Conservation (phyloP, 352 stramenopile species). For the Paralagenidium karlingii region DNA sequence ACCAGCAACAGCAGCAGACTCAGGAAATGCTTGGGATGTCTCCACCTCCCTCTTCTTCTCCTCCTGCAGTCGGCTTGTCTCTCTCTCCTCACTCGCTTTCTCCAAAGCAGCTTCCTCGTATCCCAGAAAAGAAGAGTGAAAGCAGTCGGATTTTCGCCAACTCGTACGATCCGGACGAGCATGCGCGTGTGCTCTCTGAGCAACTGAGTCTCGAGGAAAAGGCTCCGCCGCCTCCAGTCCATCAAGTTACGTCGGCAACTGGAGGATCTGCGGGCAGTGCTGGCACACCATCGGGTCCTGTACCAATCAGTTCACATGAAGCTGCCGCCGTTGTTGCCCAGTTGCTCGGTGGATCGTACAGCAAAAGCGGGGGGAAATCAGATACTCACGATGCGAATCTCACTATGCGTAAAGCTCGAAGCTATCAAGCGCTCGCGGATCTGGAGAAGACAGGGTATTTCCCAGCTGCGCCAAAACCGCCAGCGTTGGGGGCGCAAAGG, state of each 20-base stretch:
- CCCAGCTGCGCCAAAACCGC: slow-evolving; percentile 53
- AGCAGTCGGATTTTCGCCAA: slow-evolving; percentile 43
- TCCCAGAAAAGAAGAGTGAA: slow-evolving; percentile 53
- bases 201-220: slow-evolving; percentile 30
- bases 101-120: slow-evolving; percentile 46
- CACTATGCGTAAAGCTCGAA: slow-evolving; percentile 64
- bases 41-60: background rate
- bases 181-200: slow-evolving; percentile 48
- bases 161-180: slow-evolving; percentile 32
- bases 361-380: slow-evolving; percentile 15
- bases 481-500: slow-evolving; percentile 63
- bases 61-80: background rate
- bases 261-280: too few species aligned
- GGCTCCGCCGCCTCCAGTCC: background rate
- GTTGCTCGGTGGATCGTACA: slow-evolving; percentile 49
- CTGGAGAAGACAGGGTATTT: slow-evolving; percentile 80
- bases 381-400: slow-evolving; percentile 9
- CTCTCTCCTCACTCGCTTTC: slow-evolving; percentile 14
- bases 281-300: too few species aligned
- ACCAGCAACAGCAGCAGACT: too few species aligned
- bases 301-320: background rate
- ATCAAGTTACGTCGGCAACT: background rate
- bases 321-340: background rate
- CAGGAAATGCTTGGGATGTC: too few species aligned
- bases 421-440: slow-evolving; percentile 67